Evolutionary conservation across 176 grass and related monocot genomes (phyloP), one percentile per base, ranked within the genome.

Genomic region (Urochloa ruziziensis): DNA sequence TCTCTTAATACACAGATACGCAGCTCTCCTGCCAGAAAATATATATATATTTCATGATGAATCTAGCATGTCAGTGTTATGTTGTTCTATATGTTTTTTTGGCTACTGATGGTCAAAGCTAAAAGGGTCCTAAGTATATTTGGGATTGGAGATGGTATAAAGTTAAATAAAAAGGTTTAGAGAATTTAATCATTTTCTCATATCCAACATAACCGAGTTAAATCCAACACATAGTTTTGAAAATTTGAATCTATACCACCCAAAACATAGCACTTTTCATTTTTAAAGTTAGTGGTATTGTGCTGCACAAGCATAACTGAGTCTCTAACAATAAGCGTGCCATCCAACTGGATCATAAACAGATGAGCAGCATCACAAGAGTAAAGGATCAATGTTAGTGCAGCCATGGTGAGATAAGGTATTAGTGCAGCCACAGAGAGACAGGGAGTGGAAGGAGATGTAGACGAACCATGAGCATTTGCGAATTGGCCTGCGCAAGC

Each of bases 401-500:
- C 6, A 88, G 15, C 18, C 32, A 68, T 74, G 40, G 32, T 51
- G 49, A 36, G 13, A 61, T 16, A 92, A 9, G 46, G 30, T 40
- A 40, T 56, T 54, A 36, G 9, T 25, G 1, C 6, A 86, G 15
- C 18, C 32, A 68, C 68, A 33, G 32, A 42, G 58, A 30, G 13
- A 61, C 16, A 92, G 12, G 46, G 36, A 80, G 53, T 12, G 69
- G 47, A 77, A 67, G 35, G 29, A 72, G 28, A 86, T 64, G 6
- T 59, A 59, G 65, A 83, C 80, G 3, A 81, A 97, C 95, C 82
- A 65, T 47, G 0, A 92, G 64, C 46, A 91, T 89, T 53, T 79
- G 81, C 2, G 95, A 91, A 66, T 97, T 91, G 13, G 65, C 10
- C 47, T 84, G 84, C 3, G 84, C 86, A 10, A 97, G 67, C 8